phyloP scores from a whole-genome alignment of 257 asterid genomes.

The Striga asiatica region DNA sequence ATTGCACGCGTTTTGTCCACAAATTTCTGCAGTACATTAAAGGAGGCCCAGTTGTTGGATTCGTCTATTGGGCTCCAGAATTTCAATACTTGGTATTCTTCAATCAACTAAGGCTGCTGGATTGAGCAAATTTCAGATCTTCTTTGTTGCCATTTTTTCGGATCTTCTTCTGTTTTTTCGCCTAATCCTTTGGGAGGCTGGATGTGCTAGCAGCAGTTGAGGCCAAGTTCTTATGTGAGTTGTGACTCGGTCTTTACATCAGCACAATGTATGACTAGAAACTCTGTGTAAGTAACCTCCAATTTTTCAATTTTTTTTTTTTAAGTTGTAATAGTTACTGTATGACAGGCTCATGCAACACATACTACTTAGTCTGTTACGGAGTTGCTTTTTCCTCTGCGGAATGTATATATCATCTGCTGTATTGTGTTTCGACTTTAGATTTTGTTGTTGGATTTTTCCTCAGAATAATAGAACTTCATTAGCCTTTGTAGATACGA shows the following conservation, averaged over 20 bases:
- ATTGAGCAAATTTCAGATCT: conserved; percentile 28
- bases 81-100: conserved; percentile 78
- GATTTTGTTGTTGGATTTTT: too few species aligned
- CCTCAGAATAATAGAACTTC: too few species aligned
- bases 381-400: neutral
- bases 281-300: conserved; percentile 18
- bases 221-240: conserved; percentile 9
- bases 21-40: conserved; percentile 61
- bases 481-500: too few species aligned
- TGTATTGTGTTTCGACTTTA: conserved; percentile 8
- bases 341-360: conserved; percentile 12
- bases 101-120: conserved; percentile 69
- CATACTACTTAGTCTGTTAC: neutral
- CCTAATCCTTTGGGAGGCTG: conserved; percentile 6
- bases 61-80: conserved; percentile 90
- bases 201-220: neutral
- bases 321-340: conserved; percentile 16
- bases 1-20: neutral
- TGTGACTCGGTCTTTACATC: conserved; percentile 1
- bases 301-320: too few species aligned
- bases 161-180: conserved; percentile 6
- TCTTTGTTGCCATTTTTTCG: conserved; percentile 22
- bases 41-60: conserved; percentile 95
- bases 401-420: conserved; percentile 14
- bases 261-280: conserved; percentile 9